Base-by-base conservation (phyloP, 2,329 filamentous ascomycete genomes). In the Alternaria arborescens region DNA sequence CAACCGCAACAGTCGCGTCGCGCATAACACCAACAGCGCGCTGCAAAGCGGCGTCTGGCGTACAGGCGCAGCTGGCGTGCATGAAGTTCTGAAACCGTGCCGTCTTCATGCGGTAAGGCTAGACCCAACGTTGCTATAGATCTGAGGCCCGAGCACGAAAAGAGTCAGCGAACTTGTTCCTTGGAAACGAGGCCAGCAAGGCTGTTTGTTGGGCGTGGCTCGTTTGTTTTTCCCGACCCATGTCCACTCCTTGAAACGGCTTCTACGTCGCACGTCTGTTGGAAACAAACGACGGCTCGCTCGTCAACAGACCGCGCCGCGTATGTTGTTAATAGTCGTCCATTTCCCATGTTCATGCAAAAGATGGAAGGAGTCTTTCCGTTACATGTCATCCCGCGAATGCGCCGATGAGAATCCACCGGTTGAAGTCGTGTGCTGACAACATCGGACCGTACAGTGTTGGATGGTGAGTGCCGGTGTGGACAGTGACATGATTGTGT, bases 201-300 rank as follows among this genome's bases (percentile, higher is more conserved):
- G 68, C 55, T 61, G 58, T 60, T 60, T 58, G 65, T 72, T 72
- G 67, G 68, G 67, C 54, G 58, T 54, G n/a, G 50, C 36, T 53
- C 55, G 62, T 72, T 67, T 64, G 59, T 61, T 70, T 68, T 62
- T 60, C 62, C 55, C 51, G 40, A 8, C 60, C 30, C 46, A 32
- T 36, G 30, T 30, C 22, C 63, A 43, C 61, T 62, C 70, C 67
- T 71, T 74, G 71, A 75, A 73, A 74, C 72, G 52, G 51, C 59
- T 36, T 55, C 64, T 14, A 36, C 0, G 67, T 72, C 71, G 71
- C 72, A 74, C 67, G 58, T 67, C 47, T 69, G 65, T 65, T 58
- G 57, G 62, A 67, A 69, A 67, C 66, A 60, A 62, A 62, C 48
- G 53, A 46, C 44, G 46, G 40, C 43, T 55, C 40, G 46, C 58